These are phyloP conservation scores for Podospora australis DNA, from an alignment of 495 filamentous ascomycete genomes.

Conservation along the genomic window DNA sequence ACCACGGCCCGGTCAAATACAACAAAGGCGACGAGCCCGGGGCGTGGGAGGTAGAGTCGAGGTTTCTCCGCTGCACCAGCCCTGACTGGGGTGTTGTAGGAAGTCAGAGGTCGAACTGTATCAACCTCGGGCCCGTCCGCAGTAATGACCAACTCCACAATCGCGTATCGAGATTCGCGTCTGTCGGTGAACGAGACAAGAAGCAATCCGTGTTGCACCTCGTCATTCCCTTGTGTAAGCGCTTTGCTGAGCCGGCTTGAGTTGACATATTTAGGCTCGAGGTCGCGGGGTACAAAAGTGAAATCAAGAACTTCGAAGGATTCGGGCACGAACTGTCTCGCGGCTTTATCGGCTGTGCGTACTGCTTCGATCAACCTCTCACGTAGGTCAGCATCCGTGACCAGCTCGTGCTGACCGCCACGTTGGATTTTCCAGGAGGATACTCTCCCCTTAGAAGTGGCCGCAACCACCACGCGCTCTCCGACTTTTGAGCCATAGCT, in stretches of 20 bases:
- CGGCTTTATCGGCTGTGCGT: conserved; percentile 23
- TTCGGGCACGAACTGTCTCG: conserved; percentile 23
- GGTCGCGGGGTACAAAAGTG: conserved; percentile 36
- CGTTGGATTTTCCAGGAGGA: conserved; percentile 84
- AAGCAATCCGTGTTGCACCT: conserved; percentile 39
- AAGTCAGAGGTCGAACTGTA: conserved; percentile 55
- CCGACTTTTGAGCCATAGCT: conserved; percentile 64
- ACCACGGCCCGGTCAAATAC: conserved; percentile 70
- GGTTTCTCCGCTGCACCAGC: conserved; percentile 45
- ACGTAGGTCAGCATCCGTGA: conserved; percentile 41
- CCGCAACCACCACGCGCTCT: conserved; percentile 75
- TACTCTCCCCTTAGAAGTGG: conserved; percentile 64
- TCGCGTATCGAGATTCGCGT: conserved; percentile 31
- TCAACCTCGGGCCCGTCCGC: conserved; percentile 34
- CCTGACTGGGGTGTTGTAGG: conserved; percentile 46
- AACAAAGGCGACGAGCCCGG: conserved; percentile 74
- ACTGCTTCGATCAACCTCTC: conserved; percentile 29
- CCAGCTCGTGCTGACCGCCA: conserved; percentile 58
- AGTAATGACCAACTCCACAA: conserved; percentile 41
- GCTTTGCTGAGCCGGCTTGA: conserved; percentile 37
- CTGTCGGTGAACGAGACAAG: conserved; percentile 32
- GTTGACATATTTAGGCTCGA: conserved; percentile 35
- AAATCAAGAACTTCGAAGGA: conserved; percentile 46
- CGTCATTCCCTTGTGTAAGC: conserved; percentile 32
- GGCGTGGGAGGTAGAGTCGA: conserved; percentile 67